These are phyloP conservation scores for Daldinia childiae DNA, from an alignment of 495 filamentous ascomycete species.

Conservation along the genomic window DNA sequence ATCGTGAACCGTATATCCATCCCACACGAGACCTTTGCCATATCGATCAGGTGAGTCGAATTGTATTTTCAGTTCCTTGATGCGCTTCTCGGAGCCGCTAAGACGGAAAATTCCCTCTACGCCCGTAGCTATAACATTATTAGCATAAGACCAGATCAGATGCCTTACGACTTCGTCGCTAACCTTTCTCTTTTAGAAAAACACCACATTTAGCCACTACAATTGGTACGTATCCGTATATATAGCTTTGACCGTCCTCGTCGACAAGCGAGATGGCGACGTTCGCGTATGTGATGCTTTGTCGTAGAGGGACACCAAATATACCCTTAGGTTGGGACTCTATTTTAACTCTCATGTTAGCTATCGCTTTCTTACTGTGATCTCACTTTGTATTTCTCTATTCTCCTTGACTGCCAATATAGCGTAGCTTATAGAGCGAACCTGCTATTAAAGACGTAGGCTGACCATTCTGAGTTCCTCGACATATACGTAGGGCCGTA, in stretches of 20 bases:
- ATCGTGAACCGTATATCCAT: constrained; percentile 98
- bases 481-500: not conserved
- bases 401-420: constrained; percentile 38
- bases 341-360: constrained; percentile 41
- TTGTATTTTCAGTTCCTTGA: constrained; percentile 90
- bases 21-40: constrained; percentile 96
- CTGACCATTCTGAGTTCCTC: not conserved
- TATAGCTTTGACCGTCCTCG: constrained; percentile 89
- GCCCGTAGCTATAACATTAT: constrained; percentile 76
- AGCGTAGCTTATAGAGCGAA: not conserved
- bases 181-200: constrained; percentile 98
- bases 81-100: constrained; percentile 95
- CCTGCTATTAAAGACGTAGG: not conserved
- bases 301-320: constrained; percentile 92
- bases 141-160: constrained; percentile 31
- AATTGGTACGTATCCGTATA: constrained; percentile 98
- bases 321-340: constrained; percentile 65
- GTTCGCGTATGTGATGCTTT: constrained; percentile 97
- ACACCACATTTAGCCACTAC: constrained; percentile 99
- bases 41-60: constrained; percentile 97
- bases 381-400: constrained; percentile 7
- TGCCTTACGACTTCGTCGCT: constrained; percentile 40
- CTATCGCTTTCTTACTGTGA: not conserved
- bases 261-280: constrained; percentile 97
- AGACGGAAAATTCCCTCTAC: constrained; percentile 98